Conservation (phyloP, 2,329 filamentous ascomycete genomes). For the Ophiostoma populinum region DNA sequence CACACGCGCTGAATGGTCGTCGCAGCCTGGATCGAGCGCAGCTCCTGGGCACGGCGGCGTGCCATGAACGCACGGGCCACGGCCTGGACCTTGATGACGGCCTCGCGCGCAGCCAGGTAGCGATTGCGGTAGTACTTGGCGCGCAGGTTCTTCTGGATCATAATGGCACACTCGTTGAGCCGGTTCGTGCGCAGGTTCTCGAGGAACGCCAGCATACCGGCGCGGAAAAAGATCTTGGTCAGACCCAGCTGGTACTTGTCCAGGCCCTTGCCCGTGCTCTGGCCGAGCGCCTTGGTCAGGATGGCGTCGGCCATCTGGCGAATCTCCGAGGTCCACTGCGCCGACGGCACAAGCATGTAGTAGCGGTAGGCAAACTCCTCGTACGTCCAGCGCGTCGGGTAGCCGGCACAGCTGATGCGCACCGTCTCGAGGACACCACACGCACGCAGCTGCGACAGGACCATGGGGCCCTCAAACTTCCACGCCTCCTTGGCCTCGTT, state of each 20-base stretch:
- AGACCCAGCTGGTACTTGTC: conserved; percentile 97
- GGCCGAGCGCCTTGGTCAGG: conserved; percentile 69
- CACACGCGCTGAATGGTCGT: conserved; percentile 92
- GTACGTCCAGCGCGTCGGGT: conserved; percentile 96
- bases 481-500: conserved; percentile 94
- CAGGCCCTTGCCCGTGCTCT: conserved; percentile 51
- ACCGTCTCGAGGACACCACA: conserved; percentile 98
- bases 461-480: conserved; percentile 98
- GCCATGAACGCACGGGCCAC: conserved; percentile 62
- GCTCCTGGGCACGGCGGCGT: conserved; percentile 59
- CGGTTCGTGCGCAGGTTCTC: conserved; percentile 84
- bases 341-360: conserved; percentile 90
- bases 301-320: conserved; percentile 88
- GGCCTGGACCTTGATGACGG: conserved; percentile 68
- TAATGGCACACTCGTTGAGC: conserved; percentile 82
- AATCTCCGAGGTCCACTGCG: conserved; percentile 84
- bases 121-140: conserved; percentile 89
- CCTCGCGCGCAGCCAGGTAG: conserved; percentile 71
- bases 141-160: conserved; percentile 97
- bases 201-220: conserved; percentile 94
- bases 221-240: conserved; percentile 98
- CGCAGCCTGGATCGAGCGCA: conserved; percentile 68
- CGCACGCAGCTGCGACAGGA: conserved; percentile 86
- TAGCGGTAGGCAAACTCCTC: conserved; percentile 95
- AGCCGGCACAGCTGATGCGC: conserved; percentile 90